Conservation (phyloP, 1,284 basidiomycete species). For the Limonomyces culmigenus region DNA sequence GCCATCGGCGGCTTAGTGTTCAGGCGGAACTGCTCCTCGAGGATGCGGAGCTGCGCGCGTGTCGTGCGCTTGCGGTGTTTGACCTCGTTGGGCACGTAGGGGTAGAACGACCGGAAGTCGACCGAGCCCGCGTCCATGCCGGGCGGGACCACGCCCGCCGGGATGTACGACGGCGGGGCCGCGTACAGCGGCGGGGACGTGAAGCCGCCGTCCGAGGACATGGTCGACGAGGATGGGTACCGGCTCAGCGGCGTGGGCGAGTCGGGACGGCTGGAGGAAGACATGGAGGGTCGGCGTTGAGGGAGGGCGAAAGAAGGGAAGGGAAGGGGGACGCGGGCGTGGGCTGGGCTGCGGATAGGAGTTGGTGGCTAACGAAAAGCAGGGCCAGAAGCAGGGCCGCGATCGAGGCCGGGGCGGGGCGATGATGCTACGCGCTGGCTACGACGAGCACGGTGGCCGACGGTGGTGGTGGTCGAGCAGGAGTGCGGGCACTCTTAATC, state of each 20-base stretch:
- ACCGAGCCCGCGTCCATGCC: slow-evolving; percentile 42
- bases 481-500: slow-evolving; percentile 3
- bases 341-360: slow-evolving; percentile 2
- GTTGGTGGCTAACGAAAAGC: not conserved
- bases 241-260: slow-evolving; percentile 8
- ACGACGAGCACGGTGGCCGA: not conserved
- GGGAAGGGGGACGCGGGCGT: not conserved
- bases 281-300: not conserved
- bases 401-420: not conserved
- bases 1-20: slow-evolving; percentile 83
- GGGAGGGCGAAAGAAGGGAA: not conserved
- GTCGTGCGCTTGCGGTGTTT: slow-evolving; percentile 83
- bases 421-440: not conserved
- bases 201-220: too few relatives aligned
- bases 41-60: slow-evolving; percentile 65
- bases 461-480: slow-evolving; percentile 1
- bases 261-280: slow-evolving; percentile 6
- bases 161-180: slow-evolving; percentile 20
- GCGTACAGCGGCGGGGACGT: not conserved
- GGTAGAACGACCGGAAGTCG: slow-evolving; percentile 59
- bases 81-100: slow-evolving; percentile 79
- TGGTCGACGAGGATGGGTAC: too few relatives aligned
- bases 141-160: slow-evolving; percentile 26
- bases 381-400: not conserved
- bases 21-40: slow-evolving; percentile 71